These are phyloP conservation scores for Penicillium olsonii DNA, from an alignment of 2,329 filamentous ascomycete species.

Conservation along the genomic window DNA sequence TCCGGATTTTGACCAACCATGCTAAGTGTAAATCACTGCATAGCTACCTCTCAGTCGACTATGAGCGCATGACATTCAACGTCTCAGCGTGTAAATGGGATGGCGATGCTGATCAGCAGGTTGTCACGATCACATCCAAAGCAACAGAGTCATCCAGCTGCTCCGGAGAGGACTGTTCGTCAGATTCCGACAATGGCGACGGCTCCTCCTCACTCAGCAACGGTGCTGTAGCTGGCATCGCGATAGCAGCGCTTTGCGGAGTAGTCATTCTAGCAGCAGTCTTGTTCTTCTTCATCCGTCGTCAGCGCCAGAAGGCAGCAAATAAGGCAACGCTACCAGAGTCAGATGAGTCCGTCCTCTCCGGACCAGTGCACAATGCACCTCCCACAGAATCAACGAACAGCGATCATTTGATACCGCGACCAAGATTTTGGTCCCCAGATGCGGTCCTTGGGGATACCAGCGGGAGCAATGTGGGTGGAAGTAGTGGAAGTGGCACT, in stretches of 20 bases:
- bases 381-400: constrained; percentile 4
- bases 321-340: constrained; percentile 11
- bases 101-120: constrained; percentile 11
- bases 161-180: constrained; percentile 5
- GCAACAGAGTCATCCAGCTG: constrained; percentile 5
- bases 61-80: constrained; percentile 56
- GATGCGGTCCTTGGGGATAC: constrained; percentile 5
- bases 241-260: constrained; percentile 15
- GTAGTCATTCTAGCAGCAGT: constrained; percentile 10
- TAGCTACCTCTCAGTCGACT: constrained; percentile 57
- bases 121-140: constrained; percentile 13
- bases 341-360: constrained; percentile 12
- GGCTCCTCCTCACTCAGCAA: constrained; percentile 8
- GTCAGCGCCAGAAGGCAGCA: constrained; percentile 14
- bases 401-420: background rate
- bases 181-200: background rate
- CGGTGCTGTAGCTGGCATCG: constrained; percentile 19
- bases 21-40: background rate
- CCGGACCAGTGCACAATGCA: constrained; percentile 14
- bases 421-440: constrained; percentile 12
- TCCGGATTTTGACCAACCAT: constrained; percentile 7
- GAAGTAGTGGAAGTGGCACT: constrained; percentile 4
- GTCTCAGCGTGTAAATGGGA: constrained; percentile 42
- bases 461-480: constrained; percentile 1
- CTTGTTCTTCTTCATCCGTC: constrained; percentile 15